A percentile compares a stretch with the other conserved stretches of the same genome.
Conservation (phyloP, 2,329 filamentous ascomycete genomes). For the Botrytis pseudocinerea region DNA sequence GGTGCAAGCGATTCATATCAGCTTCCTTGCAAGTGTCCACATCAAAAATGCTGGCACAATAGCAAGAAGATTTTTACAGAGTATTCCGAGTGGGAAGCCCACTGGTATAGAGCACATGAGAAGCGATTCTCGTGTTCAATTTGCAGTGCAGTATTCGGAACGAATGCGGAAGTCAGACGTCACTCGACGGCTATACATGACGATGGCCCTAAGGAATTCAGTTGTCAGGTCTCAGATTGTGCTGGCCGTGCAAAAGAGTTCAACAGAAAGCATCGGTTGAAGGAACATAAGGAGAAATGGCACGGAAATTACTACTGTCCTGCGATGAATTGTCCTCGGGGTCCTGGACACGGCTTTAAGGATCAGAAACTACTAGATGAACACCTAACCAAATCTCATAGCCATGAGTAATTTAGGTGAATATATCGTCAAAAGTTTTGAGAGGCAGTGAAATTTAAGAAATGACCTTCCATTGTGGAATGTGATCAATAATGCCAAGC, state of each 20-base stretch:
- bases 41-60: background rate
- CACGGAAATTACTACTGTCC: background rate
- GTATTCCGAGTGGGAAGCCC: background rate
- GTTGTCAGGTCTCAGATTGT: background rate
- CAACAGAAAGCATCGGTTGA: background rate
- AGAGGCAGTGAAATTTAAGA: background rate
- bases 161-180: background rate
- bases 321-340: background rate
- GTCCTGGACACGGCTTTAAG: background rate
- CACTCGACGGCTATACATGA: background rate
- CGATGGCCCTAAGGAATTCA: background rate
- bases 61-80: background rate
- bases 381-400: background rate
- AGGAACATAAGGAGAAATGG: conserved; percentile 6
- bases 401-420: no score
- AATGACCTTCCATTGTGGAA: background rate
- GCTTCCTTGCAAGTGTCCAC: background rate
- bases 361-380: background rate
- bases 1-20: background rate
- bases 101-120: background rate
- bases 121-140: background rate
- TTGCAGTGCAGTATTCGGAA: background rate
- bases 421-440: no score
- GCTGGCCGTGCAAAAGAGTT: background rate
- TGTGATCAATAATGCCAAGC: background rate